These are phyloP conservation scores for Plasmodium gonderi DNA, from an alignment of 169 alveolate species.

Conservation along the genomic window DNA sequence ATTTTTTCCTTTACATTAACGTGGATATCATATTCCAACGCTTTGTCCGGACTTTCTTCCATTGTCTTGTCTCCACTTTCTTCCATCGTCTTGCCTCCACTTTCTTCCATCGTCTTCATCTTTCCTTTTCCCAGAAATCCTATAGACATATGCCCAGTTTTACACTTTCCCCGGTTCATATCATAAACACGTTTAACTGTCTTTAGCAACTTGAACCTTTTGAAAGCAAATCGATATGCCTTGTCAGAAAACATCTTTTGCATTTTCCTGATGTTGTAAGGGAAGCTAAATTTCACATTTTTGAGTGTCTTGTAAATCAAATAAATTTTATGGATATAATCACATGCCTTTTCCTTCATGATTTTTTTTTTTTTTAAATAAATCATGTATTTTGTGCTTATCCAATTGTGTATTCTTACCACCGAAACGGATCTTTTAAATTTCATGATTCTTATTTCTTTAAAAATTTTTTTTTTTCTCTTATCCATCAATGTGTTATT, in stretches of 20 bases:
- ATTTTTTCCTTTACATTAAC: too few relatives aligned
- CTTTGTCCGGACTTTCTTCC: too few relatives aligned
- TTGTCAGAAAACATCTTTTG: neutral
- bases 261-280: constrained; percentile 20
- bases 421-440: constrained; percentile 42
- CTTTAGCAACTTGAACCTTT: too few relatives aligned
- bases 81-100: neutral
- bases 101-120: neutral
- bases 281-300: constrained; percentile 1
- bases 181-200: too few relatives aligned
- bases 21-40: too few relatives aligned
- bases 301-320: constrained; percentile 24
- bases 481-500: neutral
- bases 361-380: constrained; percentile 39
- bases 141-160: too few relatives aligned
- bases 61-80: neutral
- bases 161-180: too few relatives aligned
- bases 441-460: neutral
- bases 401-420: constrained; percentile 22
- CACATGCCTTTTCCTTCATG: constrained; percentile 53
- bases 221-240: constrained; percentile 4
- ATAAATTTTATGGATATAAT: constrained; percentile 45
- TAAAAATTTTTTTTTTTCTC: constrained; percentile 1
- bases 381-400: neutral
- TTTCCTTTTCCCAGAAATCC: neutral